These are phyloP conservation scores for Pseudomicrostroma phylloplanum DNA, from an alignment of 1,284 basidiomycete genomes.

Conservation along the genomic window DNA sequence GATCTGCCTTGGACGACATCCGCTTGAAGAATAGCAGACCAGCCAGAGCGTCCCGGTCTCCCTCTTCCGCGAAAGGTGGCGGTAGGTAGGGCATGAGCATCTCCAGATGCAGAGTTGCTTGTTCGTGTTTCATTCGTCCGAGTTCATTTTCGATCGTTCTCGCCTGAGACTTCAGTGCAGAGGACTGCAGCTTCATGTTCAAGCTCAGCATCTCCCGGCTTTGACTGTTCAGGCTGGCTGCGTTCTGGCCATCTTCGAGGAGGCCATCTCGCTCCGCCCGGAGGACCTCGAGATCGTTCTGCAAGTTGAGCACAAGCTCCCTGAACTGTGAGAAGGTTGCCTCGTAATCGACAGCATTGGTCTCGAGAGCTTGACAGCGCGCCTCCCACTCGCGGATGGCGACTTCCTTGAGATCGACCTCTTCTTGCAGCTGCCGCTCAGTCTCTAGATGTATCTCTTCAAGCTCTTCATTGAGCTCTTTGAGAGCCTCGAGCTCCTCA, in stretches of 20 bases:
- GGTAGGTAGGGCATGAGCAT: conserved; percentile 43
- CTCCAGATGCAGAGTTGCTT: conserved; percentile 35
- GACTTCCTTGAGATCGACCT: conserved; percentile 57
- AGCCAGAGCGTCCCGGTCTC: conserved; percentile 36
- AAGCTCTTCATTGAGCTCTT: conserved; percentile 92
- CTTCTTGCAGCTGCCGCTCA: conserved; percentile 83
- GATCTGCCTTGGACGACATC: conserved; percentile 40
- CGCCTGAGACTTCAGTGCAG: conserved; percentile 44
- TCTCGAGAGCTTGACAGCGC: conserved; percentile 29
- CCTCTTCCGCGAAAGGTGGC: conserved; percentile 30
- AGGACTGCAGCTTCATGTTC: conserved; percentile 44
- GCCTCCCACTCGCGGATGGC: conserved; percentile 23
- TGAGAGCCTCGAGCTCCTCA: conserved; percentile 89
- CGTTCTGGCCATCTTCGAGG: conserved; percentile 20
- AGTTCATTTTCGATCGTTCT: conserved; percentile 42
- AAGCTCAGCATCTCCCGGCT: conserved; percentile 43
- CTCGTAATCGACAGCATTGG: conserved; percentile 39
- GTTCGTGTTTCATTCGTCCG: conserved; percentile 33
- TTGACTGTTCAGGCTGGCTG: conserved; percentile 25
- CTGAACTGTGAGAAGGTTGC: conserved; percentile 44
- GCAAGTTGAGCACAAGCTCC: conserved; percentile 40
- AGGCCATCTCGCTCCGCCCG: conserved; percentile 28
- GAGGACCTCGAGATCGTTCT: conserved; percentile 38
- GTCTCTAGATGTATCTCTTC: conserved; percentile 94
- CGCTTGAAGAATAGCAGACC: conserved; percentile 45